Evolutionary conservation across 164 flowering plant genomes (phyloP), one percentile per base, ranked within the genome.

Genomic region (Stephania japonica): DNA sequence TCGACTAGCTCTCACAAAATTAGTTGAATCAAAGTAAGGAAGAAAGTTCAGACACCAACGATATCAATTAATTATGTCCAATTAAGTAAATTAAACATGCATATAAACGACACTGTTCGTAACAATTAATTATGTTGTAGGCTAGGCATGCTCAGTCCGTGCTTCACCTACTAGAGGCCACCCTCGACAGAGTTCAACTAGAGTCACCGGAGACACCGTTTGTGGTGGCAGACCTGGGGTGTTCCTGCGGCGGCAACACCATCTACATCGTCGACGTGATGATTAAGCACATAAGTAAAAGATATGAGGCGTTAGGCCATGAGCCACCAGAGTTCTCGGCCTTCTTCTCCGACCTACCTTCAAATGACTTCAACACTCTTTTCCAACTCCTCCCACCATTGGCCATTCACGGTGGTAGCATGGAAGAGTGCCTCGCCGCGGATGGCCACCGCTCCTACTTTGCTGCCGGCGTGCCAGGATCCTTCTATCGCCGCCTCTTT

Each of bases 311-410:
- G 42, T 56, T 73, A 4, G 93, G 87, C 0, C 73, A 3, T 18
- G 77, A 8, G 53, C 16, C 83, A 11, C 98, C 97, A 27, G 98
- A 93, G 82, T 93, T 91, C 81, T 84, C 90, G 0, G 93, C 89
- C 25, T 91, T 87, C 80, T 93, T 93, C 83, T 87, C 97, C 72
- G 98, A 93, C 73, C 89, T 93, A 19, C 94, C 98, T 0, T 88
- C 92, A 42, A 93, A 93, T 67, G 98, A 93, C 80, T 93, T 93
- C 87, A 91, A 93, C 87, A 90, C 92, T 1, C 93, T 93, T 76
- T 93, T 93, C 76, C 94, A 92, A 71, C 91, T 91, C 71, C 87
- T 93, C 44, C 90, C 98, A 21, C 90, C 98, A 4, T 32, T 84
- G 9, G 80, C 85, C 66, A 75, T 79, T 21, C 41, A 75, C 56